Evolutionary conservation across 495 filamentous ascomycete species (phyloP).

Genomic region (Hypoxylon crocopeplum): DNA sequence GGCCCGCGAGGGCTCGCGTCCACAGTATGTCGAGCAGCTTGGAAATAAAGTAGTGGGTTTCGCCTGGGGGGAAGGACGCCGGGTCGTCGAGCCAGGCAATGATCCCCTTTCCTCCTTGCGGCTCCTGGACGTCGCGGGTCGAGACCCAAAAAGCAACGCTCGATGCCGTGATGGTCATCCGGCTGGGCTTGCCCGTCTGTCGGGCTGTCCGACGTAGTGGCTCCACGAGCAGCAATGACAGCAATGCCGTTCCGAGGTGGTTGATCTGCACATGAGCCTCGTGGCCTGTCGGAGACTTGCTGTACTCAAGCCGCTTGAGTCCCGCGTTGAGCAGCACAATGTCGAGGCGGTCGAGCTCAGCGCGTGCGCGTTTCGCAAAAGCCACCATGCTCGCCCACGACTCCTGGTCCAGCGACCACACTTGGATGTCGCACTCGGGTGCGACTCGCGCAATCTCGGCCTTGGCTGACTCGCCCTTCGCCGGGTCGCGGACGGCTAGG

Average conservation of each 20-base stretch:
- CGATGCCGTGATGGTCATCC: conserved; percentile 52
- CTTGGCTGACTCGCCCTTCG: conserved; percentile 53
- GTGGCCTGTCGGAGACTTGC: conserved; percentile 43
- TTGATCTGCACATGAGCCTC: conserved; percentile 56
- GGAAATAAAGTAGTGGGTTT: conserved; percentile 49
- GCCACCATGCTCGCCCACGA: conserved; percentile 47
- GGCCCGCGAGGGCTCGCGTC: conserved; percentile 52
- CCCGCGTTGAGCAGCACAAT: conserved; percentile 57
- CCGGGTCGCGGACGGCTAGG: conserved; percentile 51
- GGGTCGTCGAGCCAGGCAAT: conserved; percentile 54
- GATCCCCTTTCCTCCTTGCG: conserved; percentile 43
- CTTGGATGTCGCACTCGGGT: conserved; percentile 48
- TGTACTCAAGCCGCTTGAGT: conserved; percentile 37
- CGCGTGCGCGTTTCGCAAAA: conserved; percentile 47
- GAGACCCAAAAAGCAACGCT: conserved; percentile 43
- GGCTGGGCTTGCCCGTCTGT: conserved; percentile 35
- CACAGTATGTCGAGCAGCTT: conserved; percentile 60
- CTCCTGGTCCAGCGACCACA: conserved; percentile 61
- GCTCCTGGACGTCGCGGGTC: conserved; percentile 41
- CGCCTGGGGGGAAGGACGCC: conserved; percentile 39
- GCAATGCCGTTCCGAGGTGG: conserved; percentile 39
- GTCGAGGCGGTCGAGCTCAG: conserved; percentile 47
- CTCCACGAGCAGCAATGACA: conserved; percentile 16
- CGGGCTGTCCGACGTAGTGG: conserved; percentile 47
- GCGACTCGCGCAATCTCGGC: conserved; percentile 44